Evolutionary conservation across 345 rosid species (phyloP).

Genomic region (Leavenworthia alabamica): DNA sequence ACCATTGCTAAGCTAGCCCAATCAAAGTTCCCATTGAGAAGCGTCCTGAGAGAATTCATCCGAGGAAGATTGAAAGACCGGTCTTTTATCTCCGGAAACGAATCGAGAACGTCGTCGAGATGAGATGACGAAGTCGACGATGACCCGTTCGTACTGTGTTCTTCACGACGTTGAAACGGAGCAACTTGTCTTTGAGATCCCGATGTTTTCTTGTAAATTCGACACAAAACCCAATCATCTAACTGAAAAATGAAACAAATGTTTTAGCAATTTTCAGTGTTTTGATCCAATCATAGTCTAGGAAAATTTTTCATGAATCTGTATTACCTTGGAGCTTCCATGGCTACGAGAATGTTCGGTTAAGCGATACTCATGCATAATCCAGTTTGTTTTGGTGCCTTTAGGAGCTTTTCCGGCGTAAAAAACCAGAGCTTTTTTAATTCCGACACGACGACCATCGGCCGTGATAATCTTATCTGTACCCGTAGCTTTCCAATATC

Average conservation of each 20-base stretch:
- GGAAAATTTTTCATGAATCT: not conserved
- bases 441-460: conserved; percentile 76
- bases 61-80: conserved; percentile 43
- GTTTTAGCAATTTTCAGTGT: not conserved
- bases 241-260: no score
- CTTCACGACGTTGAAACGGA: conserved; percentile 41
- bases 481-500: conserved; percentile 99
- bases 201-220: conserved; percentile 78
- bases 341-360: conserved; percentile 40
- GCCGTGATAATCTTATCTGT: conserved; percentile 68
- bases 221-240: conserved; percentile 95
- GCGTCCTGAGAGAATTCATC: conserved; percentile 41
- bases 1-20: conserved; percentile 76
- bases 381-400: conserved; percentile 97
- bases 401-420: conserved; percentile 87
- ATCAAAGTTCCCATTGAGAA: conserved; percentile 51
- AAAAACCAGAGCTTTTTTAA: conserved; percentile 91
- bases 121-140: conserved; percentile 69
- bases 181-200: conserved; percentile 41
- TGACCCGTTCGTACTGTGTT: conserved; percentile 49
- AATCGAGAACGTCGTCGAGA: conserved; percentile 66
- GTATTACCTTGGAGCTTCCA: conserved; percentile 61
- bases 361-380: conserved; percentile 95
- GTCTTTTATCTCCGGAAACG: conserved; percentile 59
- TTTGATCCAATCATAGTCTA: not conserved